Evolutionary conservation across 768 basidiomycete genomes (phyloP).

Genomic region (Mycena olivaceomarginata): DNA sequence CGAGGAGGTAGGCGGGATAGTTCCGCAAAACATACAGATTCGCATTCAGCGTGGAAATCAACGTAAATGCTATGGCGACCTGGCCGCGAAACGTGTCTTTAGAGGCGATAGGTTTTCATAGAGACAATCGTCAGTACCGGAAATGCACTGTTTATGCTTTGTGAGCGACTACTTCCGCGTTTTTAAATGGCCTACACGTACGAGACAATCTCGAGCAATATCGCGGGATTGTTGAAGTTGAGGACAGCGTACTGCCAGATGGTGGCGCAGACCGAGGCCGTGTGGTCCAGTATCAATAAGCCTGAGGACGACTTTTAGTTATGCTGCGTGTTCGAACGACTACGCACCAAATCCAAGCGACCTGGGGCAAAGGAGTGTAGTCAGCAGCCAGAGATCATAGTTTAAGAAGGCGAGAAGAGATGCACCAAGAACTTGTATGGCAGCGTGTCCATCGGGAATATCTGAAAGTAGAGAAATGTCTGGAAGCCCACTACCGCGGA

Average conservation of each 20-base stretch:
- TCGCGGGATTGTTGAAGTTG: slow-evolving; percentile 50
- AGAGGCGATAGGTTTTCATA: background rate
- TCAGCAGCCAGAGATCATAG: background rate
- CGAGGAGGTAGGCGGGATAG: background rate
- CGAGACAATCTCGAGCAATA: slow-evolving; percentile 19
- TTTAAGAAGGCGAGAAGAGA: background rate
- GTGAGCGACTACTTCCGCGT: background rate
- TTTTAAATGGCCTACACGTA: background rate
- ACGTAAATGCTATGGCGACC: background rate
- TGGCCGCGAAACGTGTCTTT: background rate
- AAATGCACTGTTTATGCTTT: background rate
- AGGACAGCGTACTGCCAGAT: slow-evolving; percentile 62
- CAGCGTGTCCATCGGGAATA: slow-evolving; percentile 22
- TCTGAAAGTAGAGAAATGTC: slow-evolving; percentile 29
- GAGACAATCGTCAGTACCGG: background rate
- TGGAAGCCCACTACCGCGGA: slow-evolving; percentile 36
- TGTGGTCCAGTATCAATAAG: slow-evolving; percentile 63
- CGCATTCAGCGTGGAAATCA: slow-evolving; percentile 30
- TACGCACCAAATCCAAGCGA: slow-evolving; percentile 33
- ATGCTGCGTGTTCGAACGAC: background rate
- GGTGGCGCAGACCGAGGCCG: slow-evolving; percentile 58
- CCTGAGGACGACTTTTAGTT: slow-evolving; percentile 53
- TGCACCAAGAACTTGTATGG: slow-evolving; percentile 28
- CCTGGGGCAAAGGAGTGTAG: background rate
- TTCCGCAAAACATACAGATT: slow-evolving; percentile 35